phyloP scores from a whole-genome alignment of 2,329 filamentous ascomycete species.

The Talaromyces marneffei region DNA sequence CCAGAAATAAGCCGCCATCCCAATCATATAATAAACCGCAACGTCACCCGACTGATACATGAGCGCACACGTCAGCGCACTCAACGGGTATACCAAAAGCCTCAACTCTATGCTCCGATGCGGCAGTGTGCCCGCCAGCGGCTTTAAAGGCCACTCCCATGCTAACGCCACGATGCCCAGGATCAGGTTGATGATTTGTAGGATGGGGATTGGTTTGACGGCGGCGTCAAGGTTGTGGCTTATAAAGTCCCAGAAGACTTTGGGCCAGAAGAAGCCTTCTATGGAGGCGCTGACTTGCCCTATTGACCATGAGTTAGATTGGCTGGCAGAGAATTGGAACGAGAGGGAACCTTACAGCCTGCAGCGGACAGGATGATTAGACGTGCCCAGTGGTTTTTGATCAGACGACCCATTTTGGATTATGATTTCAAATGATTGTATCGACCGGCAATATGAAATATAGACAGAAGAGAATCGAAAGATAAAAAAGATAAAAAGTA shows the following conservation, averaged over 20 bases:
- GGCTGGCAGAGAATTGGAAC: not conserved
- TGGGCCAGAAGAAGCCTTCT: constrained; percentile 94
- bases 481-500: no score
- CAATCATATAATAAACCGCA: constrained; percentile 85
- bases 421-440: no score
- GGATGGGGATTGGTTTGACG: constrained; percentile 78
- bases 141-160: constrained; percentile 83
- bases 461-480: not conserved
- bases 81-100: constrained; percentile 74
- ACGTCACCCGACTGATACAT: constrained; percentile 91
- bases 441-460: constrained; percentile 5
- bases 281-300: constrained; percentile 82
- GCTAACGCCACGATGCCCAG: constrained; percentile 72
- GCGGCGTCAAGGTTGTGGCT: constrained; percentile 82
- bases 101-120: constrained; percentile 86
- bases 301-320: constrained; percentile 32
- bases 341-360: constrained; percentile 50
- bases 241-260: constrained; percentile 96
- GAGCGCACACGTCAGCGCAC: constrained; percentile 65
- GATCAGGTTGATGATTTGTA: constrained; percentile 85
- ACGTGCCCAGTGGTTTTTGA: constrained; percentile 99
- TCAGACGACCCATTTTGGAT: constrained; percentile 79
- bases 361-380: constrained; percentile 86
- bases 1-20: constrained; percentile 87
- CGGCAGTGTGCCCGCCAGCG: constrained; percentile 68